Conservation (phyloP, 169 alveolate species). For the Plasmodium gallinaceum region DNA sequence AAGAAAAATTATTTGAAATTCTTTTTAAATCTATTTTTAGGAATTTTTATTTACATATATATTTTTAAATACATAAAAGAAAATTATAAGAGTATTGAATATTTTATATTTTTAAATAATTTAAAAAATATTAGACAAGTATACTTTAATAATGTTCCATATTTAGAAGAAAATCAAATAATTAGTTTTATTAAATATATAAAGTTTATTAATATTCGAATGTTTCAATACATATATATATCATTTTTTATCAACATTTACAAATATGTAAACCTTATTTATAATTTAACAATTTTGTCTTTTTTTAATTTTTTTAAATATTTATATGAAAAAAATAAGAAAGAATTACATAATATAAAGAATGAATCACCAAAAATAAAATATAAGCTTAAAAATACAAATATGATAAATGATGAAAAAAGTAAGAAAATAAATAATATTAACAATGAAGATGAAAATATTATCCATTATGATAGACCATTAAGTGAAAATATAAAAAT, state of each 20-base stretch:
- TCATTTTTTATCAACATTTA: slow-evolving; percentile 61
- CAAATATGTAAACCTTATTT: slow-evolving; percentile 43
- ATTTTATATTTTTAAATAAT: slow-evolving; percentile 66
- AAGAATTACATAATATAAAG: background rate
- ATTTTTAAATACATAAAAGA: slow-evolving; percentile 38
- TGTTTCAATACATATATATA: slow-evolving; percentile 61
- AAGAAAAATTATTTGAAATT: slow-evolving; percentile 52
- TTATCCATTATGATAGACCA: background rate
- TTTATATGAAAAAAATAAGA: slow-evolving; percentile 18
- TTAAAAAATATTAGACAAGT: slow-evolving; percentile 36
- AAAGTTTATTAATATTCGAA: slow-evolving; percentile 42
- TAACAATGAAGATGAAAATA: background rate
- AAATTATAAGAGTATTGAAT: slow-evolving; percentile 46
- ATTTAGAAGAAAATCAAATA: slow-evolving; percentile 25
- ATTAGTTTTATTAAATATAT: slow-evolving; percentile 29
- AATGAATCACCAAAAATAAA: background rate
- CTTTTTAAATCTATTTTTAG: slow-evolving; percentile 65
- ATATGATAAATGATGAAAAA: background rate
- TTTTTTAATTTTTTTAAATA: slow-evolving; percentile 39
- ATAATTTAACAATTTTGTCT: slow-evolving; percentile 35
- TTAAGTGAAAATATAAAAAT: no score
- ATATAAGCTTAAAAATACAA: background rate
- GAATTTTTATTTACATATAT: slow-evolving; percentile 63
- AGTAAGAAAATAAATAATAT: background rate
- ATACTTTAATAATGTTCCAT: slow-evolving; percentile 46